phyloP scores from a whole-genome alignment of 2,329 filamentous ascomycete species.

The Simplicillium sp. region DNA sequence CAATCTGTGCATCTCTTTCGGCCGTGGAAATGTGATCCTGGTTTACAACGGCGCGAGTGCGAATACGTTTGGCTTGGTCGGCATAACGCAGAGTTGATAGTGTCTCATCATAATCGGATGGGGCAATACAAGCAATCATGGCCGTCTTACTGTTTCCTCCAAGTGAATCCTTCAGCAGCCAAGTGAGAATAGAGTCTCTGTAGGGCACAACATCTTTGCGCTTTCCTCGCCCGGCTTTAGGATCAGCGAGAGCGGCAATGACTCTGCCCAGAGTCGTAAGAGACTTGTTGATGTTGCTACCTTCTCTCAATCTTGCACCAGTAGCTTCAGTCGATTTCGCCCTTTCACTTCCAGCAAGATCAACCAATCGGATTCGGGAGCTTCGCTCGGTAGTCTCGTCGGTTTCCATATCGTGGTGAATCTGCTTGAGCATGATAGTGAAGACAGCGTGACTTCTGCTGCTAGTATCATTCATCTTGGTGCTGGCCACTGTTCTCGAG shows the following conservation, averaged over 20 bases:
- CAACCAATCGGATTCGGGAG: slow-evolving; percentile 87
- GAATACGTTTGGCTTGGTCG: slow-evolving; percentile 95
- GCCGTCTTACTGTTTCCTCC: slow-evolving; percentile 97
- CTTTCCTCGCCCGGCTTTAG: slow-evolving; percentile 52
- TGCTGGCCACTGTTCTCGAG: slow-evolving; percentile 82
- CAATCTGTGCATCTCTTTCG: slow-evolving; percentile 88
- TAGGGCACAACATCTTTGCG: slow-evolving; percentile 69
- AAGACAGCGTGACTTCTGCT: slow-evolving; percentile 96
- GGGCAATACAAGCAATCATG: slow-evolving; percentile 97
- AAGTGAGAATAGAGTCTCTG: slow-evolving; percentile 72
- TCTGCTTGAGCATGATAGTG: slow-evolving; percentile 96
- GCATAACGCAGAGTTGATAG: slow-evolving; percentile 93
- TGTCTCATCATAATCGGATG: slow-evolving; percentile 94
- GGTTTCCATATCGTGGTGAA: slow-evolving; percentile 93
- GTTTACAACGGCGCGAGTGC: slow-evolving; percentile 88
- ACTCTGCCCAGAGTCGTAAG: slow-evolving; percentile 91
- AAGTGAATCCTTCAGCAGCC: slow-evolving; percentile 91
- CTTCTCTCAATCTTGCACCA: slow-evolving; percentile 80
- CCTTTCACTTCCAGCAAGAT: slow-evolving; percentile 88
- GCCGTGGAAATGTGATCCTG: slow-evolving; percentile 89
- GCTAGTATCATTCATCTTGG: slow-evolving; percentile 99
- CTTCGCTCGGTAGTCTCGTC: slow-evolving; percentile 95
- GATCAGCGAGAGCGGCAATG: slow-evolving; percentile 78
- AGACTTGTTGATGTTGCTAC: slow-evolving; percentile 98
- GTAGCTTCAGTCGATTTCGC: slow-evolving; percentile 95